Percentiles rank a stretch among this genome's conserved stretches.
These are phyloP conservation scores for sunflower (Helianthus annuus) DNA, from an alignment of 129 eudicot species.

Conservation along the genomic window HanXRQr2.0-SUNRISE NC_035441.2:123909819-123910318, in stretches of 20 bases:
- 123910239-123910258: constrained; percentile 69
- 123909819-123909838: constrained; percentile 10
- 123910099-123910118: background rate
- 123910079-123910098: background rate
- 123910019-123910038: background rate
- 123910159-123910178: background rate
- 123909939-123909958: constrained; percentile 2
- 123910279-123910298: constrained; percentile 70
- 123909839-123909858: constrained; percentile 1
- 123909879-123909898: constrained; percentile 20
- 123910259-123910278: constrained; percentile 93
- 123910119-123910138: background rate
- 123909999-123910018: background rate
- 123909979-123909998: background rate
- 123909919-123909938: background rate
- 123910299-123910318: constrained; percentile 70
- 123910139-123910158: background rate
- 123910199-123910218: background rate
- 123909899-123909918: background rate
- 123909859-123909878: constrained; percentile 17
- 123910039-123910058: constrained; percentile 4
- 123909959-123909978: background rate
- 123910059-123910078: background rate
- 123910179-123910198: background rate
- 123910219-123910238: constrained; percentile 68